Base-by-base conservation (phyloP, 331 rosid genomes). In the Arachis monticola region DNA sequence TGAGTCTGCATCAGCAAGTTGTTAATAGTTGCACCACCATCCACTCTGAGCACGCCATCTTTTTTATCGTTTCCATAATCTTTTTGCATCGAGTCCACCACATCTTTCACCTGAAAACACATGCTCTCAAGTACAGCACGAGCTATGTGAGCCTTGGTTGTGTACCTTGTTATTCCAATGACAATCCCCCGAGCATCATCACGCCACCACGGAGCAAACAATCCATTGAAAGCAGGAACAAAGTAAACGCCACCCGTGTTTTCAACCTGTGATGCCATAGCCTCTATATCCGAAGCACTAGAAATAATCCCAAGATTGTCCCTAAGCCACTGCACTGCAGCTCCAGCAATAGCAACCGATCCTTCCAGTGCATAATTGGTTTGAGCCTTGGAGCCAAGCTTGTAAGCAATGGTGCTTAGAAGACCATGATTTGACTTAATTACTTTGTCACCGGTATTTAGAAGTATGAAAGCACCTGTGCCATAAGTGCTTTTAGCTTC, bases 121-220 rank as follows among this genome's bases (percentile, higher is more conserved):
- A 92, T 88, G 69, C 99, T 92, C 84, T 92, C 99, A 8, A 94
- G 95, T 74, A 94, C 99, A 0, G 95, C 99, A 63, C 96, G 73
- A 67, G 96, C 94, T 67, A 94, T 82, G 79, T 94, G 99, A 74
- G 89, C 87, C 87, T 92, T 94, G 73, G 62, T 88, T 2, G 97
- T 92, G 75, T 75, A 86, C 83, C 96, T 86, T 22, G 96, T 94
- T 40, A 94, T 85, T 9, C 99, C 99, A 52, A 94, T 76, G 40
- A 82, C 79, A 77, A 94, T 92, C 8, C 97, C 99, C 0, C 99
- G 95, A 83, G 96, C 99, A 80, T 94, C 99, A 11, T 94, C 99
- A 1, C 96, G 89, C 99, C 99, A 94, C 95, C 93, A 92, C 0
- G 99, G 99, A 48, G 99, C 97, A 82, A 85, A 94, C 71, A 94